phyloP scores from a whole-genome alignment of 176 grass and related monocot genomes.

The Elaeis guineensis region DNA sequence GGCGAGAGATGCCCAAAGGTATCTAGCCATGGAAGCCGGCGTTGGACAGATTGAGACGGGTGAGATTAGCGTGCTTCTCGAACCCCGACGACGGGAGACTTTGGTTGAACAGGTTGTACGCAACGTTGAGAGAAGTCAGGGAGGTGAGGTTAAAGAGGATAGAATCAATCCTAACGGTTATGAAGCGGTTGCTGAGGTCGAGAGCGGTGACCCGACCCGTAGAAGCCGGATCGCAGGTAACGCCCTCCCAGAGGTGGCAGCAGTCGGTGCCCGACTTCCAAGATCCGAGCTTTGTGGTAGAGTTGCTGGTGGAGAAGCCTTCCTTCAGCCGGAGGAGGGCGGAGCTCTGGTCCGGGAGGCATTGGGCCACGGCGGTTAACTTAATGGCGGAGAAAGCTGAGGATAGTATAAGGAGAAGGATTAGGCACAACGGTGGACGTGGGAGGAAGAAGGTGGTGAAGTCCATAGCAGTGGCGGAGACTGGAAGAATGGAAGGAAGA shows the following conservation, averaged over 20 bases:
- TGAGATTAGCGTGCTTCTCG: conserved; percentile 30
- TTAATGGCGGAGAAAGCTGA: background rate
- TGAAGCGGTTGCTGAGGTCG: conserved; percentile 9
- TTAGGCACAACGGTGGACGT: too few relatives aligned
- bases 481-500: too few relatives aligned
- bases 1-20: conserved; percentile 21
- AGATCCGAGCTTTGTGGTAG: background rate
- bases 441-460: too few relatives aligned
- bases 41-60: conserved; percentile 42
- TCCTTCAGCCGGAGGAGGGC: conserved; percentile 30
- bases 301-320: conserved; percentile 3
- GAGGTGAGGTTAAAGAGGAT: conserved; percentile 37
- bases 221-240: conserved; percentile 10
- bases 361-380: background rate
- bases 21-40: conserved; percentile 31
- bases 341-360: conserved; percentile 24
- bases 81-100: conserved; percentile 29
- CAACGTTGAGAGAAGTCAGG: conserved; percentile 26
- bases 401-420: too few relatives aligned
- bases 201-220: conserved; percentile 26
- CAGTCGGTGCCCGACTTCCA: conserved; percentile 31
- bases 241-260: conserved; percentile 32
- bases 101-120: conserved; percentile 23
- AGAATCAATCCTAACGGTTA: conserved; percentile 14
- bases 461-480: too few relatives aligned